These are phyloP conservation scores for Trametes pubescens DNA, from an alignment of 1,284 basidiomycete genomes.

Conservation along the genomic window DNA sequence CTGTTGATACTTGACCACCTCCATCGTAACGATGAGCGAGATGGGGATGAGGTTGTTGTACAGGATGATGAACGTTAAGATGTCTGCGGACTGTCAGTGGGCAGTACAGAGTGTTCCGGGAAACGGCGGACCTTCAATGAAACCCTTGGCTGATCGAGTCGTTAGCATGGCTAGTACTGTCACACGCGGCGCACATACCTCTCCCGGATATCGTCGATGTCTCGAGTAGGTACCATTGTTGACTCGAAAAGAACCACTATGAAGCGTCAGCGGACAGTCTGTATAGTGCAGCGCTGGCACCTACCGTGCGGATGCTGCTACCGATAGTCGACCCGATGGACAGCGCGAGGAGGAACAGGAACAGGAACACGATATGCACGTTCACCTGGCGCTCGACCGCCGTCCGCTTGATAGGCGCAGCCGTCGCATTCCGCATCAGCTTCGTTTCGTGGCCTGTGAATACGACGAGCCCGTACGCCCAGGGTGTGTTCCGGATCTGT, in stretches of 20 bases:
- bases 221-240: conserved; percentile 87
- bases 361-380: conserved; percentile 95
- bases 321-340: conserved; percentile 95
- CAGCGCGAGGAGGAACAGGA: conserved; percentile 86
- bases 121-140: conserved; percentile 70
- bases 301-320: conserved; percentile 79
- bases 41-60: conserved; percentile 99
- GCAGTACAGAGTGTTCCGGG: conserved; percentile 17
- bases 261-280: not conserved
- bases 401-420: conserved; percentile 96
- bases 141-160: conserved; percentile 67
- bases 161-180: conserved; percentile 11
- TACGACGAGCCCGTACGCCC: conserved; percentile 94
- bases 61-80: conserved; percentile 97
- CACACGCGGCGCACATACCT: conserved; percentile 54
- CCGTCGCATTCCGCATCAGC: conserved; percentile 96
- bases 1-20: conserved; percentile 99
- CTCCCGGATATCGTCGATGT: conserved; percentile 61
- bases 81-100: conserved; percentile 61
- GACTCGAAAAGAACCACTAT: conserved; percentile 83
- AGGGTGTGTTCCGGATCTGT: conserved; percentile 95
- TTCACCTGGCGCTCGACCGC: conserved; percentile 98
- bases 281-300: conserved; percentile 26
- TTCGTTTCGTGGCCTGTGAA: conserved; percentile 99
- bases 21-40: conserved; percentile 99